Evolutionary conservation across 345 rosid species (phyloP).

Genomic region (Schrenkiella parvula): DNA sequence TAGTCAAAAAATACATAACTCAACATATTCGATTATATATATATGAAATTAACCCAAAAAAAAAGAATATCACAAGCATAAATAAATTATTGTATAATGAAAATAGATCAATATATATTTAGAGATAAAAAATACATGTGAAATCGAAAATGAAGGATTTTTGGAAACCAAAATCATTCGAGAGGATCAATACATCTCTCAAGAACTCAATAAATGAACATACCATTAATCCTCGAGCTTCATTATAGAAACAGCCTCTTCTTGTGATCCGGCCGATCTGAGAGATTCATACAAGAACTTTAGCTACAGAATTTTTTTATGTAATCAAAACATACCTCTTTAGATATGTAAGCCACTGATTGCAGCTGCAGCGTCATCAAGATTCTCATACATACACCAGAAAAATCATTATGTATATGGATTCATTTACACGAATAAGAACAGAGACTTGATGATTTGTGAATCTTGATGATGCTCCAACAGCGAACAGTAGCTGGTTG

Average conservation of each 20-base stretch:
- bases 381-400: slow-evolving; percentile 56
- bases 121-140: background rate
- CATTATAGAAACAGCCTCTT: background rate
- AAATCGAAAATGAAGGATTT: background rate
- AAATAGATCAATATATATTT: background rate
- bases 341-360: slow-evolving; percentile 45
- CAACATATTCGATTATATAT: background rate
- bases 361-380: slow-evolving; percentile 99
- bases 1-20: too few relatives aligned
- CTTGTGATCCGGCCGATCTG: slow-evolving; percentile 10
- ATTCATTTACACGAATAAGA: slow-evolving; percentile 9
- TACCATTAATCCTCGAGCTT: background rate
- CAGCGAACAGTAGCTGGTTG: slow-evolving; percentile 63
- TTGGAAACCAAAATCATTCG: background rate
- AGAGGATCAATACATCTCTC: background rate
- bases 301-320: background rate
- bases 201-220: slow-evolving; percentile 7
- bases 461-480: slow-evolving; percentile 96
- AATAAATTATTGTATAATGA: background rate
- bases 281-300: background rate
- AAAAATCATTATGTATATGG: background rate
- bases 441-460: slow-evolving; percentile 35
- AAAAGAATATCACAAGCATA: background rate
- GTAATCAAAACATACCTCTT: background rate
- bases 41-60: background rate